Conservation (phyloP, 495 filamentous ascomycete species). For the Hypoxylon cercidicola region DNA sequence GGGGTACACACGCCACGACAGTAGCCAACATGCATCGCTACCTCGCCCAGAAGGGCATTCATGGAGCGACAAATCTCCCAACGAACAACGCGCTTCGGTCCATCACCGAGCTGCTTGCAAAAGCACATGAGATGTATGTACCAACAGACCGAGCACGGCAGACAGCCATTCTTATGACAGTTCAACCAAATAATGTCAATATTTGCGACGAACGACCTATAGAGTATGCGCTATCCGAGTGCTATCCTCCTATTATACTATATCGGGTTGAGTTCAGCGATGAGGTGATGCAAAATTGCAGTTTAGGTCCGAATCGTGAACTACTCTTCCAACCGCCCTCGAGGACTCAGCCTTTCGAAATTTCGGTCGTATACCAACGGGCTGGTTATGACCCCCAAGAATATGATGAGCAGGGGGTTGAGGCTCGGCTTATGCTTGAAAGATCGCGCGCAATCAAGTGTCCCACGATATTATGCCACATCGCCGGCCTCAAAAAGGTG, state of each 20-base stretch:
- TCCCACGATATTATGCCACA: conserved; percentile 77
- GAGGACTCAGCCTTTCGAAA: conserved; percentile 62
- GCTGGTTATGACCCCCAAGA: conserved; percentile 76
- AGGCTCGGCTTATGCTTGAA: conserved; percentile 73
- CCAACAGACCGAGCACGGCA: conserved; percentile 51
- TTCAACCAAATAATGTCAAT: conserved; percentile 77
- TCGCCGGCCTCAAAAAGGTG: conserved; percentile 80
- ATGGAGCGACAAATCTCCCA: conserved; percentile 58
- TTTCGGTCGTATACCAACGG: conserved; percentile 76
- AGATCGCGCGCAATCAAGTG: conserved; percentile 82
- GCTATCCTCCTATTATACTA: conserved; percentile 23
- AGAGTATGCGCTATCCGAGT: conserved; percentile 52
- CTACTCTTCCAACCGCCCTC: conserved; percentile 73
- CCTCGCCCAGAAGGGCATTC: conserved; percentile 37
- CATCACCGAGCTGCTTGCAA: conserved; percentile 68
- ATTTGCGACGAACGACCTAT: conserved; percentile 75
- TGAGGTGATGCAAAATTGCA: conserved; percentile 66
- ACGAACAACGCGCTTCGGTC: conserved; percentile 67
- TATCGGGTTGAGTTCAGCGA: conserved; percentile 51
- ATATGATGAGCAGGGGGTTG: conserved; percentile 56
- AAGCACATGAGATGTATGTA: conserved; percentile 71
- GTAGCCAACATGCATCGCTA: conserved; percentile 69
- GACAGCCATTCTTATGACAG: conserved; percentile 68
- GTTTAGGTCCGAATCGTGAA: conserved; percentile 62
- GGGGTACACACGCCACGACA: conserved; percentile 72